These are phyloP conservation scores for Helichrysum umbraculigerum DNA, from an alignment of 129 eudicot genomes.

Conservation along the genomic window DNA sequence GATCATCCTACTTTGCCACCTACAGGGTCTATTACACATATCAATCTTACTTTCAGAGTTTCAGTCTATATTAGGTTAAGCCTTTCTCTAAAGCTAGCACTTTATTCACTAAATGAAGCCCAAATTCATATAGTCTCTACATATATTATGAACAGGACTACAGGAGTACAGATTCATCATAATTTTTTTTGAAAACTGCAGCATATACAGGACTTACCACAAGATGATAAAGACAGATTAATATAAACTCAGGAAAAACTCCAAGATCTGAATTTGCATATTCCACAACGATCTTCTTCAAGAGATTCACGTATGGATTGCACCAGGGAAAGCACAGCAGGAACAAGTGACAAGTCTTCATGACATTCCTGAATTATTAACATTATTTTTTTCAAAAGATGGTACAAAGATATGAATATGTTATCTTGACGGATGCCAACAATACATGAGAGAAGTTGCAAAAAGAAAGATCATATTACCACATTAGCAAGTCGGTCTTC, in stretches of 20 bases:
- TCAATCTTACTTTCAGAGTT: not conserved
- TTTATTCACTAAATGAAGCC: not conserved
- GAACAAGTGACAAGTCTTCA: slow-evolving; percentile 62
- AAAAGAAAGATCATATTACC: slow-evolving; percentile 46
- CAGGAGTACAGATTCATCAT: not conserved
- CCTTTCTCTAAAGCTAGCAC: slow-evolving; percentile 3
- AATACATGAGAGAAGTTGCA: not conserved
- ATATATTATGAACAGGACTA: not conserved
- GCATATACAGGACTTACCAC: slow-evolving; percentile 24
- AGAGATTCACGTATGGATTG: slow-evolving; percentile 87
- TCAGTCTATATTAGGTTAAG: not conserved
- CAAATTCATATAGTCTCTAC: not conserved
- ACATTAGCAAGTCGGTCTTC: slow-evolving; percentile 73
- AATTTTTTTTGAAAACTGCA: not conserved
- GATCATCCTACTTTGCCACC: no score
- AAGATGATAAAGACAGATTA: slow-evolving; percentile 24
- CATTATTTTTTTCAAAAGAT: not conserved
- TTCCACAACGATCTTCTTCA: slow-evolving; percentile 84
- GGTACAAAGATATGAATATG: slow-evolving; percentile 5
- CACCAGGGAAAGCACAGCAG: slow-evolving; percentile 67
- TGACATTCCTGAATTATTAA: slow-evolving; percentile 56
- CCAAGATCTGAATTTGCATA: slow-evolving; percentile 90
- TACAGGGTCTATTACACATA: no score
- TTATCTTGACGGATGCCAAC: slow-evolving; percentile 5
- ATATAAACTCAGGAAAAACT: slow-evolving; percentile 45